Conservation (phyloP, 2,329 filamentous ascomycete species). For the Xylariaceae sp. region DNA sequence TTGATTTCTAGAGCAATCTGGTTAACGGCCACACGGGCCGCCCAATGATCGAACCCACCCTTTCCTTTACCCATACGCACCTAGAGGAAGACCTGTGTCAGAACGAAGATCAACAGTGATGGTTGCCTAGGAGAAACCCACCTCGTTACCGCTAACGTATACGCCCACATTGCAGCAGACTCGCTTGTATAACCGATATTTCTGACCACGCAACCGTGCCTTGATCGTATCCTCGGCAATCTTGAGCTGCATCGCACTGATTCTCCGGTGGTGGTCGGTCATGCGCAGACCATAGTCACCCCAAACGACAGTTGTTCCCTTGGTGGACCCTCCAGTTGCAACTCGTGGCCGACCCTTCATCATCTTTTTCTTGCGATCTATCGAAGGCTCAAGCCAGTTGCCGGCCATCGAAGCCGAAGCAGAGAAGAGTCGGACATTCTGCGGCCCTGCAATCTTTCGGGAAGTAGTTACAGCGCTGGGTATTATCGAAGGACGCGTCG, state of each 20-base stretch:
- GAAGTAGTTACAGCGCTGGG: constrained; percentile 40
- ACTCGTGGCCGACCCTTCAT: constrained; percentile 91
- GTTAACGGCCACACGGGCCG: constrained; percentile 85
- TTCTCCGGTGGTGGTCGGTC: constrained; percentile 89
- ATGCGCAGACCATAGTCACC: constrained; percentile 95
- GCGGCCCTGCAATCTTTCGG: constrained; percentile 44
- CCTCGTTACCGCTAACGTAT: constrained; percentile 93
- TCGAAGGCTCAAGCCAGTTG: constrained; percentile 83
- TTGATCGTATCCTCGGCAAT: constrained; percentile 95
- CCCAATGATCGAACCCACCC: constrained; percentile 97
- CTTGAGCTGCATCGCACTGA: constrained; percentile 85
- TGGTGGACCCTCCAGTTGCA: constrained; percentile 85
- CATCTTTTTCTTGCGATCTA: constrained; percentile 81
- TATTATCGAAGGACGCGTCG: constrained; percentile 47
- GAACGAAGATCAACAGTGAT: background rate
- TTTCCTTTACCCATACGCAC: constrained; percentile 99
- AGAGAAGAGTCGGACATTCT: constrained; percentile 72
- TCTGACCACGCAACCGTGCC: constrained; percentile 83
- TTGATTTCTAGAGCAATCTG: constrained; percentile 92
- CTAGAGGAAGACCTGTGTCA: constrained; percentile 48
- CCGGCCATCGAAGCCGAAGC: constrained; percentile 65
- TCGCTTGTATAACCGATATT: constrained; percentile 90
- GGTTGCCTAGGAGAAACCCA: constrained; percentile 45
- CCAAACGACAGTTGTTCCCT: constrained; percentile 95
- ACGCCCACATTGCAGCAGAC: constrained; percentile 94